Evolutionary conservation across 2,329 filamentous ascomycete species (phyloP).

Genomic region (Gnomoniopsis smithogilvyi): DNA sequence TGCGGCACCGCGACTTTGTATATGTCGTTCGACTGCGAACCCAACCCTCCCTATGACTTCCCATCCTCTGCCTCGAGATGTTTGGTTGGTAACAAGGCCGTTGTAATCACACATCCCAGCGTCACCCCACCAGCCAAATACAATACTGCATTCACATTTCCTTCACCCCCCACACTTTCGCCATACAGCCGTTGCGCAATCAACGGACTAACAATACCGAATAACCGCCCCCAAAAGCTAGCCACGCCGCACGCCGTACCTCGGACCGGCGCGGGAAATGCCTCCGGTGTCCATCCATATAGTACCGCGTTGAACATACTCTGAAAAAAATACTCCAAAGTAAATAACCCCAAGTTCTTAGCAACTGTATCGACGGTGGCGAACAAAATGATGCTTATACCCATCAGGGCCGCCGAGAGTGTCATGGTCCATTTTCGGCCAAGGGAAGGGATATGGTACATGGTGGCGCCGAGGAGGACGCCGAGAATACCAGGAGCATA

Average conservation of each 20-base stretch:
- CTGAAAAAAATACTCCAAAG: slow-evolving; percentile 52
- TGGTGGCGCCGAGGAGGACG: slow-evolving; percentile 43
- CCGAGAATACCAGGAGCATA: slow-evolving; percentile 50
- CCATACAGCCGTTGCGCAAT: slow-evolving; percentile 46
- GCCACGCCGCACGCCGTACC: slow-evolving; percentile 53
- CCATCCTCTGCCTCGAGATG: slow-evolving; percentile 34
- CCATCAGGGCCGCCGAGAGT: slow-evolving; percentile 39
- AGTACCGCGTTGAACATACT: slow-evolving; percentile 49
- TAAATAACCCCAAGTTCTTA: slow-evolving; percentile 45
- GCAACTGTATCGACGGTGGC: slow-evolving; percentile 40
- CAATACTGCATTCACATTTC: slow-evolving; percentile 46
- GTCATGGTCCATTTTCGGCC: slow-evolving; percentile 39
- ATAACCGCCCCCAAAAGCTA: slow-evolving; percentile 56
- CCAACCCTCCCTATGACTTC: slow-evolving; percentile 3
- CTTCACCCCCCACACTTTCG: slow-evolving; percentile 20
- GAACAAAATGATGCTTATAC: slow-evolving; percentile 41
- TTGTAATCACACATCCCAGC: slow-evolving; percentile 48
- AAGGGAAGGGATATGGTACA: slow-evolving; percentile 37
- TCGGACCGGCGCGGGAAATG: slow-evolving; percentile 46
- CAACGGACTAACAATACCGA: slow-evolving; percentile 55
- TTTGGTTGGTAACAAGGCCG: slow-evolving; percentile 42
- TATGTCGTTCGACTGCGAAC: too few relatives aligned
- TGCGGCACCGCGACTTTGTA: too few relatives aligned
- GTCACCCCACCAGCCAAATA: slow-evolving; percentile 55
- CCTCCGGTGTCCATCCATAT: slow-evolving; percentile 50